Conservation (phyloP, 2,329 filamentous ascomycete genomes). For the Hypomyces rosellus region DNA sequence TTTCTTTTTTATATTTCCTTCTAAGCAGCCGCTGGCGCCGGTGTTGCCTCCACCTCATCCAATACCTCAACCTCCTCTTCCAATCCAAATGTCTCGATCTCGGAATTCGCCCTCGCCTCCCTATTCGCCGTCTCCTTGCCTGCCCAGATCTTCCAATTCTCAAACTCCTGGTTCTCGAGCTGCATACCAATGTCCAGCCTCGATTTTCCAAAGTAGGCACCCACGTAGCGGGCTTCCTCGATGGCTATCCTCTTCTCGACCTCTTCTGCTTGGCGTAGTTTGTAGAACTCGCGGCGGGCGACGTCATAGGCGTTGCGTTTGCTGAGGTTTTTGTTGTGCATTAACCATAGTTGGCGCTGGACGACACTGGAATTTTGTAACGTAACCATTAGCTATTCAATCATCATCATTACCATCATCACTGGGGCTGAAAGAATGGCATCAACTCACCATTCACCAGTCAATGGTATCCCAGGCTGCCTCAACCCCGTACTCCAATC, state of each 20-base stretch:
- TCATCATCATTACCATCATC: too few relatives aligned
- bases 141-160: conserved; percentile 83
- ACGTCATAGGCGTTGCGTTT: conserved; percentile 73
- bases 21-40: neutral
- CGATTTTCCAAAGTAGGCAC: conserved; percentile 81
- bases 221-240: conserved; percentile 80
- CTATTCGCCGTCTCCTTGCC: conserved; percentile 37
- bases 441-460: conserved; percentile 79
- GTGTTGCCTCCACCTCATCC: conserved; percentile 17
- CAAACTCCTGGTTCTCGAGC: conserved; percentile 72
- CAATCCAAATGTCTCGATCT: conserved; percentile 37
- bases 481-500: conserved; percentile 73
- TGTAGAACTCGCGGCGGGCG: conserved; percentile 87
- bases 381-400: conserved; percentile 15
- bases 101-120: conserved; percentile 34
- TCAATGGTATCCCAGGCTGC: conserved; percentile 69
- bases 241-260: conserved; percentile 74
- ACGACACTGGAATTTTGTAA: conserved; percentile 78
- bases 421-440: too few relatives aligned
- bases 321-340: conserved; percentile 57
- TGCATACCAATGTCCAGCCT: conserved; percentile 71
- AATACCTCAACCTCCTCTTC: conserved; percentile 25
- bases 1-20: neutral
- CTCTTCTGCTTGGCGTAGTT: conserved; percentile 72
- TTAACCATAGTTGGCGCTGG: conserved; percentile 83